phyloP scores from a whole-genome alignment of 2,329 filamentous ascomycete species.

The Leptographium flavum region DNA sequence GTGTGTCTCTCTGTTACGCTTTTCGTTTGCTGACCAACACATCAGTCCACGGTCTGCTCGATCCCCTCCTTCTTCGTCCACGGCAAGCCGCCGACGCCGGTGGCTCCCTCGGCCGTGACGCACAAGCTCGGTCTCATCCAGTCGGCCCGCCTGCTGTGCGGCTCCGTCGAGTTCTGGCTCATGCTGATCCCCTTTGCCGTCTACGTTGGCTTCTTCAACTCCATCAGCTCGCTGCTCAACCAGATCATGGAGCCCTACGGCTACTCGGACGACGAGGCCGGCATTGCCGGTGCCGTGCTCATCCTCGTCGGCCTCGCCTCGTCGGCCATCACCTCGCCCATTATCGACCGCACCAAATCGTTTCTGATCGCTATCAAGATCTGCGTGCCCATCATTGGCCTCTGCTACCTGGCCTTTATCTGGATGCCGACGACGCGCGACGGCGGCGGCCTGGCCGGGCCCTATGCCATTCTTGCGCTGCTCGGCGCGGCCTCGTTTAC shows the following conservation, averaged over 20 bases:
- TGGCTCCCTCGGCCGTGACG: conserved; percentile 50
- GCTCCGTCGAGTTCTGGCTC: conserved; percentile 62
- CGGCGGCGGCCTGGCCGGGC: conserved; percentile 39
- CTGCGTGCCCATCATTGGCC: conserved; percentile 58
- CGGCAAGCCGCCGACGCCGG: conserved; percentile 59
- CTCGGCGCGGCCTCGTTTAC: conserved; percentile 70
- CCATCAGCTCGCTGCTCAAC: conserved; percentile 72
- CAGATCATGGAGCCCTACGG: conserved; percentile 81
- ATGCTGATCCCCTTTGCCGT: conserved; percentile 66
- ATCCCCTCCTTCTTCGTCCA: conserved; percentile 76
- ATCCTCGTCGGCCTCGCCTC: conserved; percentile 76
- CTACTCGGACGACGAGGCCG: conserved; percentile 70
- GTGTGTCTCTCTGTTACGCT: conserved; percentile 19
- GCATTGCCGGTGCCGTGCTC: conserved; percentile 76
- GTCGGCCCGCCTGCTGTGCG: conserved; percentile 38
- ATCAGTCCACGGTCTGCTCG: conserved; percentile 45
- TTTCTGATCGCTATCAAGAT: conserved; percentile 62
- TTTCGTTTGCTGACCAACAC: too few species aligned
- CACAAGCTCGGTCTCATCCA: conserved; percentile 37
- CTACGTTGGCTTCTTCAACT: conserved; percentile 91
- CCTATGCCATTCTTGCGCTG: conserved; percentile 61
- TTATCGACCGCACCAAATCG: conserved; percentile 73
- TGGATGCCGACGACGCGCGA: conserved; percentile 57
- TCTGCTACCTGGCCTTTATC: conserved; percentile 63
- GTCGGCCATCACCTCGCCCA: conserved; percentile 62